Percentiles rank a stretch among this genome's conserved stretches.
Conservation (phyloP, 2,329 filamentous ascomycete genomes). For the Alternaria triticimaculans region DNA sequence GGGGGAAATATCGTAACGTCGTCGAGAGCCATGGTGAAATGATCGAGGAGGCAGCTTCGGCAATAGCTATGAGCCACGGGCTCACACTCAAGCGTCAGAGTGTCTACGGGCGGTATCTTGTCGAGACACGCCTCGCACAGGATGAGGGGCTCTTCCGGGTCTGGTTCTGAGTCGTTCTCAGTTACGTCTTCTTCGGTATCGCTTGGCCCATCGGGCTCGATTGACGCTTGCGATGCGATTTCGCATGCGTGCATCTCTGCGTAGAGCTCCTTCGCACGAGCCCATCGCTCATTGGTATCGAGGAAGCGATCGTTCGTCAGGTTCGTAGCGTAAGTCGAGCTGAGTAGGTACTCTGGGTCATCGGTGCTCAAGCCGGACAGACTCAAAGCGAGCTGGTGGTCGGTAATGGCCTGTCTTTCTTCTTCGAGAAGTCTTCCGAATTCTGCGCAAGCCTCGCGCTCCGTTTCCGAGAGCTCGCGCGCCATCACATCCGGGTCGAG, state of each 20-base stretch:
- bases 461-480: neutral
- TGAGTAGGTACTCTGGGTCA: neutral
- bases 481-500: neutral
- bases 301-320: neutral
- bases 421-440: conserved; percentile 16
- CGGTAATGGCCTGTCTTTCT: conserved; percentile 18
- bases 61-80: neutral
- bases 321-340: conserved; percentile 6
- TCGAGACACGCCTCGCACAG: neutral
- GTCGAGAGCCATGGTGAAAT: conserved; percentile 18
- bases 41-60: neutral
- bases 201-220: neutral
- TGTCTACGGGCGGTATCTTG: neutral
- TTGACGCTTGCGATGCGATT: neutral
- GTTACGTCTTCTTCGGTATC: too few species aligned
- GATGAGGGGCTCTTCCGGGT: neutral
- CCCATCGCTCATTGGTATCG: neutral
- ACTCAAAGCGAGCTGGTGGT: conserved; percentile 20
- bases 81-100: neutral
- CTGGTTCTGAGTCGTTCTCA: neutral
- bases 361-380: conserved; percentile 1
- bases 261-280: neutral
- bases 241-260: neutral
- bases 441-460: conserved; percentile 8
- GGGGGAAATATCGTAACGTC: conserved; percentile 32